phyloP scores from a whole-genome alignment of 306 rosid genomes.

The Ochetophila trinervis region DNA sequence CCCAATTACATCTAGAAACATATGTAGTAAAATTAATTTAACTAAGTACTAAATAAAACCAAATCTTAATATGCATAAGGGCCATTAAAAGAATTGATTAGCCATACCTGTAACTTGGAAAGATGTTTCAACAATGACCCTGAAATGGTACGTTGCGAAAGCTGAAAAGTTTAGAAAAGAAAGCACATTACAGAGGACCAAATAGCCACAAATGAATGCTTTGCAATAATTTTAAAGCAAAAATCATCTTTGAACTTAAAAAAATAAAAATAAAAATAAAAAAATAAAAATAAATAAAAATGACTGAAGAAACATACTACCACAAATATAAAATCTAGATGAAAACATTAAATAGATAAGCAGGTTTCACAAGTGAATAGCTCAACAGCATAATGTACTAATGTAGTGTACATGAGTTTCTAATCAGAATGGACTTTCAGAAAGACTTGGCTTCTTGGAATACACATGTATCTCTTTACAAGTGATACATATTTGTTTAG shows the following conservation, averaged over 20 bases:
- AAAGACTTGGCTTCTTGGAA: background rate
- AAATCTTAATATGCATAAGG: background rate
- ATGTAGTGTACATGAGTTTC: background rate
- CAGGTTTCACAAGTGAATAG: background rate
- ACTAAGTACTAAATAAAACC: too few species aligned
- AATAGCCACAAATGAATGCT: background rate
- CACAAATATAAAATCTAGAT: background rate
- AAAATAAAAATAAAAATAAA: constrained; percentile 24
- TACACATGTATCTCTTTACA: background rate
- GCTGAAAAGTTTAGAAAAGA: constrained; percentile 46
- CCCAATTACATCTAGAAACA: constrained; percentile 1
- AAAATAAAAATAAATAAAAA: constrained; percentile 21
- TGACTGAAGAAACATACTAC: background rate
- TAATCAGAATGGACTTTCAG: background rate
- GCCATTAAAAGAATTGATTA: constrained; percentile 14
- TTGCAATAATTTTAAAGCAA: background rate
- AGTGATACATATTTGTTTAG: background rate
- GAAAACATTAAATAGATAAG: background rate
- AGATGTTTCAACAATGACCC: constrained; percentile 94
- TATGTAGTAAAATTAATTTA: background rate
- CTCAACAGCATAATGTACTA: too few species aligned
- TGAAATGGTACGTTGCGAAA: constrained; percentile 90
- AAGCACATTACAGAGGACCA: constrained; percentile 6
- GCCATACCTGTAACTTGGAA: constrained; percentile 91
- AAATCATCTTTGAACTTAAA: constrained; percentile 4